Evolutionary conservation across 2,329 filamentous ascomycete genomes (phyloP).

Genomic region (Herpotrichia juniperi): DNA sequence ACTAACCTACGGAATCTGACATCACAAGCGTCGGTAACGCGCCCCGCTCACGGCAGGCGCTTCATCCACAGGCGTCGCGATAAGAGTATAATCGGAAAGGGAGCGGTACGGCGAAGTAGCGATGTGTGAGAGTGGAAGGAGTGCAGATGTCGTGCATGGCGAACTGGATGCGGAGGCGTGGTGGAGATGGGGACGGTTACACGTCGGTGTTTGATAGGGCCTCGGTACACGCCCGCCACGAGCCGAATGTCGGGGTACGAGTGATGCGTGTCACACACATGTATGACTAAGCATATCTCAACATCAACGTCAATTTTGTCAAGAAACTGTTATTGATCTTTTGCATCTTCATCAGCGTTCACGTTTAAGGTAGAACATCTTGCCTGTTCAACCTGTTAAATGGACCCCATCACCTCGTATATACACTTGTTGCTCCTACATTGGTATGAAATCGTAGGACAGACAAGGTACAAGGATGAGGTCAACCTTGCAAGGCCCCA

Average conservation of each 20-base stretch:
- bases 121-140: conserved; percentile 1
- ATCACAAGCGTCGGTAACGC: conserved; percentile 34
- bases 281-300: not conserved
- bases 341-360: too few species aligned
- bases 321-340: too few species aligned
- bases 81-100: not conserved
- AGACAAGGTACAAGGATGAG: too few species aligned
- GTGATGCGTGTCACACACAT: not conserved
- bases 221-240: conserved; percentile 17
- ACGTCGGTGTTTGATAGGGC: conserved; percentile 8
- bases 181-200: conserved; percentile 9
- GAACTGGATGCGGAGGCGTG: conserved; percentile 26
- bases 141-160: conserved; percentile 30
- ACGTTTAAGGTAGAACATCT: too few species aligned
- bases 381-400: too few species aligned
- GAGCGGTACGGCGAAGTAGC: conserved; percentile 1
- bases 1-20: conserved; percentile 51
- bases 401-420: too few species aligned
- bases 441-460: too few species aligned
- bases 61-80: conserved; percentile 24
- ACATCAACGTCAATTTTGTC: too few species aligned
- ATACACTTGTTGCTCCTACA: too few species aligned
- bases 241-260: not conserved
- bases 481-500: too few species aligned
- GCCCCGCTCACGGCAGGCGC: conserved; percentile 18